Conservation (phyloP, 352 stramenopile genomes). For the Pythium apleroticum region DNA sequence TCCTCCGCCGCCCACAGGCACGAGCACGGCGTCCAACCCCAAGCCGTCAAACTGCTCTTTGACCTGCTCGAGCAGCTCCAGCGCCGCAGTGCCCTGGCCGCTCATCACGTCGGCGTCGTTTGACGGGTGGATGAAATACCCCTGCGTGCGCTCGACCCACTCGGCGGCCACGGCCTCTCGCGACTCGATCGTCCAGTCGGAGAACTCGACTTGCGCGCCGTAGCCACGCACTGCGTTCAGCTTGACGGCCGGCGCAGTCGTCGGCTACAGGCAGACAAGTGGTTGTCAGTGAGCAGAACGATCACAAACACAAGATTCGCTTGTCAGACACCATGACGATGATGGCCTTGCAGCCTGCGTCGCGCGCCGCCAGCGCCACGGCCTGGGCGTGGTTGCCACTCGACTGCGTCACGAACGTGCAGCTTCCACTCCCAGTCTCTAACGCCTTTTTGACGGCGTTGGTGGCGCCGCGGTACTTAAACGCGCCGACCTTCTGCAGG, state of each 20-base stretch:
- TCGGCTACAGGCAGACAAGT: constrained; percentile 39
- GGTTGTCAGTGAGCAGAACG: neutral
- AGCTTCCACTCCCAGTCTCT: constrained; percentile 22
- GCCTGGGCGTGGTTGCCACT: constrained; percentile 93
- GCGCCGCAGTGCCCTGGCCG: constrained; percentile 88
- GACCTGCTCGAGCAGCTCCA: constrained; percentile 87
- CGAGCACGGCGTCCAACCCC: constrained; percentile 77
- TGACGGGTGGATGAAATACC: constrained; percentile 87
- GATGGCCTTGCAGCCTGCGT: constrained; percentile 59
- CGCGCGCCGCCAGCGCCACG: constrained; percentile 78
- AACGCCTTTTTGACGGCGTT: constrained; percentile 63
- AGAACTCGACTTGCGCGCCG: constrained; percentile 66
- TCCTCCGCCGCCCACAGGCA: constrained; percentile 85
- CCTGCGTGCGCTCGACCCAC: constrained; percentile 29
- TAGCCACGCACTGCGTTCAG: constrained; percentile 78
- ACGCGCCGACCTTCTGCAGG: constrained; percentile 76
- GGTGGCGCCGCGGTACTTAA: constrained; percentile 83
- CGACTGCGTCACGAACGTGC: constrained; percentile 87
- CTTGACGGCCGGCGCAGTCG: constrained; percentile 84
- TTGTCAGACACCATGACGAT: constrained; percentile 80
- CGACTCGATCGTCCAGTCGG: constrained; percentile 50
- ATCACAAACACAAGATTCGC: neutral
- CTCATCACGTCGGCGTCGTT: constrained; percentile 93
- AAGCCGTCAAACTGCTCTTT: constrained; percentile 38
- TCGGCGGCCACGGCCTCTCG: constrained; percentile 46